These are phyloP conservation scores for Cydonia oblonga DNA, from an alignment of 331 rosid genomes.

Conservation along the genomic window DNA sequence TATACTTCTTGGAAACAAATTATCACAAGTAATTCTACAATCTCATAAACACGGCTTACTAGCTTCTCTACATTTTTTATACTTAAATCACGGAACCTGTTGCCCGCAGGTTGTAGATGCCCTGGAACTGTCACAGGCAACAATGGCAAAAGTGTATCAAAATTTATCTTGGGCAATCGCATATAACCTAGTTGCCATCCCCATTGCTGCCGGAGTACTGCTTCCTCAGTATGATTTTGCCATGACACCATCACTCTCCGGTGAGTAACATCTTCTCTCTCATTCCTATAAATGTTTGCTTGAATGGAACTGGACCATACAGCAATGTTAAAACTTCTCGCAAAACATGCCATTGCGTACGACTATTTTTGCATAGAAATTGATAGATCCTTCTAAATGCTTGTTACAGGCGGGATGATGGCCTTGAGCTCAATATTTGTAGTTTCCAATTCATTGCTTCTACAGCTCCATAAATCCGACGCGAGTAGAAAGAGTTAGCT, in stretches of 20 bases:
- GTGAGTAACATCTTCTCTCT: slow-evolving; percentile 26
- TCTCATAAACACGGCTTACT: background rate
- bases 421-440: slow-evolving; percentile 94
- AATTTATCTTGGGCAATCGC: slow-evolving; percentile 95
- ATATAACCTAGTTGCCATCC: slow-evolving; percentile 68
- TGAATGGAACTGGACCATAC: no score
- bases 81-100: background rate
- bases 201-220: slow-evolving; percentile 80
- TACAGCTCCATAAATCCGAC: slow-evolving; percentile 54
- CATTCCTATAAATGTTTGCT: background rate
- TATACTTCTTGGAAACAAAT: slow-evolving; percentile 79
- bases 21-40: slow-evolving; percentile 63
- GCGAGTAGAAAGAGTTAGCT: slow-evolving; percentile 16
- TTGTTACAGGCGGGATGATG: slow-evolving; percentile 76
- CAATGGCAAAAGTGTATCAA: slow-evolving; percentile 88
- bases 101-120: slow-evolving; percentile 78
- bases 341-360: no score
- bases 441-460: slow-evolving; percentile 77
- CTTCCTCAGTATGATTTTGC: slow-evolving; percentile 91
- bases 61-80: slow-evolving; percentile 7
- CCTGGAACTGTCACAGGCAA: slow-evolving; percentile 75
- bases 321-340: no score
- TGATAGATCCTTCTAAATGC: no score
- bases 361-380: no score
- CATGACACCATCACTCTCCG: slow-evolving; percentile 97